These are phyloP conservation scores for Dendrobium huoshanense DNA, from an alignment of 106 monocot genomes.

Conservation along the genomic window DNA sequence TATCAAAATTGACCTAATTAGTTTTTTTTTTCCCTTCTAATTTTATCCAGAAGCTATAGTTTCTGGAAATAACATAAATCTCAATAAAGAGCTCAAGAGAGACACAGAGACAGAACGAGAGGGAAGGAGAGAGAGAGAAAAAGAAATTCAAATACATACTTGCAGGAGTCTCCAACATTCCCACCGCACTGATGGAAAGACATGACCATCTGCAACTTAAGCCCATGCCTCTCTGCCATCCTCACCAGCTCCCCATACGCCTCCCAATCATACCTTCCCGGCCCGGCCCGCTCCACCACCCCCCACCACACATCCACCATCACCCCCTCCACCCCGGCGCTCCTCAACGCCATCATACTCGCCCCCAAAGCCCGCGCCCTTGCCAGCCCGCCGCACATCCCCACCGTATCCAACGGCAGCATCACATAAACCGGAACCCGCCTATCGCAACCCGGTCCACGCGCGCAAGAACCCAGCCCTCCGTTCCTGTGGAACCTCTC, in stretches of 20 bases:
- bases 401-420: constrained; percentile 75
- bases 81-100: not conserved
- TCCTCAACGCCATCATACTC: constrained; percentile 62
- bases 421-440: constrained; percentile 72
- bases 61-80: not conserved
- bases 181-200: constrained; percentile 89
- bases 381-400: constrained; percentile 22
- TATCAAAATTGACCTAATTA: not conserved
- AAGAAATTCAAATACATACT: constrained; percentile 19
- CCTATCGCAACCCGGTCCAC: not conserved
- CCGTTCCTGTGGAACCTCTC: not conserved
- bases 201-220: constrained; percentile 86
- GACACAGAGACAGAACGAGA: not conserved
- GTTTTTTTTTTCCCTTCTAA: not conserved
- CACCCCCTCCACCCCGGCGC: constrained; percentile 77
- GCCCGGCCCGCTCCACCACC: constrained; percentile 68
- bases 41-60: no score
- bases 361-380: constrained; percentile 48
- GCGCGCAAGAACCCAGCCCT: not conserved
- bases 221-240: constrained; percentile 49
- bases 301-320: constrained; percentile 99
- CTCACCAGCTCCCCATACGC: constrained; percentile 56
- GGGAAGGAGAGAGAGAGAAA: not conserved
- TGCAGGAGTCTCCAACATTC: constrained; percentile 91
- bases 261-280: constrained; percentile 67